Evolutionary conservation across 768 basidiomycete species (phyloP).

Genomic region (Kondoa malvinella): DNA sequence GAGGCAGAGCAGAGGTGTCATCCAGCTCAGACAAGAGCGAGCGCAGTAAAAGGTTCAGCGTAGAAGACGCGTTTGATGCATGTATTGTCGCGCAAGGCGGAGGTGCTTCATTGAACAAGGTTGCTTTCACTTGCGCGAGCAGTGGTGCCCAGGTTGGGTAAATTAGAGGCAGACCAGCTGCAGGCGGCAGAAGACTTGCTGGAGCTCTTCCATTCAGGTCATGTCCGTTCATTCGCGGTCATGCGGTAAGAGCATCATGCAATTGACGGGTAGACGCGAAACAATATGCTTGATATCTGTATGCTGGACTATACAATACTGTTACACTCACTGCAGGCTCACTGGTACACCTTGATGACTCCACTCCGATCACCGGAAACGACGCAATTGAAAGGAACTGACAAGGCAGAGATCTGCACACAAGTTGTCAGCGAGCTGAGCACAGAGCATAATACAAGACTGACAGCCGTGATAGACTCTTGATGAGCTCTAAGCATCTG

Average conservation of each 20-base stretch:
- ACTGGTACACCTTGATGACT: constrained; percentile 60
- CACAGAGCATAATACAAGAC: too few species aligned
- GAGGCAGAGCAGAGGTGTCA: neutral
- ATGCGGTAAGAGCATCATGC: too few species aligned
- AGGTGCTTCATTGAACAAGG: neutral
- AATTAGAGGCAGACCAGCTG: too few species aligned
- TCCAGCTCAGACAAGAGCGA: neutral
- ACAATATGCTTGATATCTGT: neutral
- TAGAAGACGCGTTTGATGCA: neutral
- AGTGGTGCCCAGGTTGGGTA: neutral
- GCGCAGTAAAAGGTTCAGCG: neutral
- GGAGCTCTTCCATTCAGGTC: neutral
- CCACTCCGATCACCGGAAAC: constrained; percentile 84
- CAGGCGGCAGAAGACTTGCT: neutral
- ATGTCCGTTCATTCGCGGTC: too few species aligned
- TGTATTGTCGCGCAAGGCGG: neutral
- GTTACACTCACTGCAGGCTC: neutral
- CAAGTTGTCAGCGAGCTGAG: too few species aligned
- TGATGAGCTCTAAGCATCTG: constrained; percentile 71
- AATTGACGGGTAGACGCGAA: neutral
- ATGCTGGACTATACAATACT: neutral
- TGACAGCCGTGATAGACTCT: constrained; percentile 71
- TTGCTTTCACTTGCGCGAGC: neutral
- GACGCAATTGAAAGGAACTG: constrained; percentile 82
- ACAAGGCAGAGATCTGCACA: constrained; percentile 69